phyloP scores from a whole-genome alignment of 345 rosid genomes.

The Conringia planisiliqua region DNA sequence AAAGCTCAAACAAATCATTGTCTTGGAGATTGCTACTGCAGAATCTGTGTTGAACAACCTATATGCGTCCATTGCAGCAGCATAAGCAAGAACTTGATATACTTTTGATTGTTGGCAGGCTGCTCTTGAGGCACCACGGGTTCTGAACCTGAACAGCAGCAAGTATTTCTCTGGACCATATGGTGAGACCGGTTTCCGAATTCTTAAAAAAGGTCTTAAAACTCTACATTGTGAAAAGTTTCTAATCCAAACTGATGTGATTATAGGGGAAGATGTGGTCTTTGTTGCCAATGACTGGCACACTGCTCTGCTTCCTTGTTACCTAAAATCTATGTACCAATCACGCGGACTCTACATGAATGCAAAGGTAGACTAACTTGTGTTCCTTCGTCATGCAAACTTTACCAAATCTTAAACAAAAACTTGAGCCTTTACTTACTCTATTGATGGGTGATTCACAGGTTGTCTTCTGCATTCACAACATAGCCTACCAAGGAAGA shows the following conservation, averaged over 20 bases:
- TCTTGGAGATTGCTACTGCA: neutral
- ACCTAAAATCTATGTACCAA: slow-evolving; percentile 65
- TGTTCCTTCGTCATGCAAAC: neutral
- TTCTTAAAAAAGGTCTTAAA: neutral
- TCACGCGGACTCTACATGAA: slow-evolving; percentile 59
- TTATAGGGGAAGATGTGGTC: slow-evolving; percentile 76
- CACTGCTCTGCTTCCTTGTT: slow-evolving; percentile 88
- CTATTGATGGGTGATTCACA: slow-evolving; percentile 30
- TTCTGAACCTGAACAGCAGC: slow-evolving; percentile 61
- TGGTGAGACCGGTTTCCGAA: slow-evolving; percentile 39
- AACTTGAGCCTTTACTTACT: neutral
- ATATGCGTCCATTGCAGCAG: neutral
- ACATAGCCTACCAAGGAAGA: slow-evolving; percentile 94
- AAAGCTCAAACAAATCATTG: neutral
- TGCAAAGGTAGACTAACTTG: slow-evolving; percentile 59
- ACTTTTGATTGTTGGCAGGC: slow-evolving; percentile 49
- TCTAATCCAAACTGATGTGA: neutral
- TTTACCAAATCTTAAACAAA: neutral
- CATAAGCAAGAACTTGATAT: neutral
- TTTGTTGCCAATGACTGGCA: slow-evolving; percentile 97
- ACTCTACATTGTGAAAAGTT: neutral
- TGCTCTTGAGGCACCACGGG: slow-evolving; percentile 85
- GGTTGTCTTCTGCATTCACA: slow-evolving; percentile 97
- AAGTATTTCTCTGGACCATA: slow-evolving; percentile 79
- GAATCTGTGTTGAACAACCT: neutral